A percentile compares a stretch with the other conserved stretches of the same genome.
phyloP scores from a whole-genome alignment of 805 yeast species.

The Tanozyma kutaoensis region DNA sequence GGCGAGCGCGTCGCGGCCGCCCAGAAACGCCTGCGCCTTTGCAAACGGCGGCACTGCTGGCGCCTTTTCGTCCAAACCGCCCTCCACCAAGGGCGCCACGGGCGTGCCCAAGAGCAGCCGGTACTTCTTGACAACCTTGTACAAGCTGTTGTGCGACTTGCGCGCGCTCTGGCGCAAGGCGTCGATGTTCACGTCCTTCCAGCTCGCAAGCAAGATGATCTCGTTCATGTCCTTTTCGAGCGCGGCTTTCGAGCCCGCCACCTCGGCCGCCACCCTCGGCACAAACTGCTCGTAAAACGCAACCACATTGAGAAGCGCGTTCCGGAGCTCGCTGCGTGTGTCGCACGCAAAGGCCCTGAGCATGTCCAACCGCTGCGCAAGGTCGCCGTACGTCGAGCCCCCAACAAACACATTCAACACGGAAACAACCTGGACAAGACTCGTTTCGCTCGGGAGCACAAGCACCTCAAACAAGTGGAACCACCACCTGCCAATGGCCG shows the following conservation, averaged over 20 bases:
- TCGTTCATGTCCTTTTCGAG: slow-evolving; percentile 76
- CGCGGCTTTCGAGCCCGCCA: slow-evolving; percentile 33
- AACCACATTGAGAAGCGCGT: slow-evolving; percentile 44
- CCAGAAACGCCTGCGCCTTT: too few species aligned
- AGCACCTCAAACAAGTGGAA: slow-evolving; percentile 64
- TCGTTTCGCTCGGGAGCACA: slow-evolving; percentile 10
- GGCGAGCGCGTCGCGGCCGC: background rate
- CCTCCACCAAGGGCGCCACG: slow-evolving; percentile 43
- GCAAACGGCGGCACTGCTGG: too few species aligned
- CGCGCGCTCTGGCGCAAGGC: slow-evolving; percentile 91
- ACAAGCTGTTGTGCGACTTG: slow-evolving; percentile 72
- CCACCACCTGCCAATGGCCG: slow-evolving; percentile 74
- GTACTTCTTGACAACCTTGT: slow-evolving; percentile 74
- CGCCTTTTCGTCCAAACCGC: slow-evolving; percentile 26
- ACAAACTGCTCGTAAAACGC: slow-evolving; percentile 57
- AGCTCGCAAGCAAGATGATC: slow-evolving; percentile 78
- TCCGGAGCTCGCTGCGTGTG: slow-evolving; percentile 7
- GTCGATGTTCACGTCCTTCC: slow-evolving; percentile 93
- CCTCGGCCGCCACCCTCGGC: slow-evolving; percentile 29
- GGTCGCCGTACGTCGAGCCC: slow-evolving; percentile 70
- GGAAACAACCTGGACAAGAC: slow-evolving; percentile 21
- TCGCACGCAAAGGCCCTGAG: slow-evolving; percentile 9
- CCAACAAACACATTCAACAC: slow-evolving; percentile 68
- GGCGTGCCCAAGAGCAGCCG: slow-evolving; percentile 44
- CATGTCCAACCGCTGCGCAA: slow-evolving; percentile 23